These are phyloP conservation scores for Cladosporium sp. DNA, from an alignment of 2,329 filamentous ascomycete species.

Conservation along the genomic window DNA sequence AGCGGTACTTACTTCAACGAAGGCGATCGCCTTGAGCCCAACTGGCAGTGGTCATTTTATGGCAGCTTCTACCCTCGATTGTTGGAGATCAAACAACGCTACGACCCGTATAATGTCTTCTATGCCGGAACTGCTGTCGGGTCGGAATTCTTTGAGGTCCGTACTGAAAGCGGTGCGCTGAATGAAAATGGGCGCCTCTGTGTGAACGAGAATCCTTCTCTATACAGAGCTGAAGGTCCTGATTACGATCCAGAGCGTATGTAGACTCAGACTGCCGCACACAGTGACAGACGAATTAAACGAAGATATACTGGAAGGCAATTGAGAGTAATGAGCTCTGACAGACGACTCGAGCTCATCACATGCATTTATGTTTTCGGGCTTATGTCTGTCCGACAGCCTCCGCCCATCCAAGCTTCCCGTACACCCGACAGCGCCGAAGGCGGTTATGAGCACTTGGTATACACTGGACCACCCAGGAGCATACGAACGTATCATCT, in stretches of 20 bases:
- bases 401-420: too few relatives aligned
- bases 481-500: too few relatives aligned
- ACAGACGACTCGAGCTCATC: too few relatives aligned
- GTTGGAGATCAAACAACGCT: conserved; percentile 26
- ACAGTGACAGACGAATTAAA: too few relatives aligned
- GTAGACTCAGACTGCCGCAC: too few relatives aligned
- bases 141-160: conserved; percentile 9
- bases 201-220: conserved; percentile 1
- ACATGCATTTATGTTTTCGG: too few relatives aligned
- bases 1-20: conserved; percentile 43
- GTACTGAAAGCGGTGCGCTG: not conserved
- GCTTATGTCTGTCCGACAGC: too few relatives aligned
- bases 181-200: conserved; percentile 3
- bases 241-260: not conserved
- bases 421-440: too few relatives aligned
- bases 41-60: conserved; percentile 26
- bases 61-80: conserved; percentile 24
- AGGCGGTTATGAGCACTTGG: too few relatives aligned
- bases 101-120: conserved; percentile 27
- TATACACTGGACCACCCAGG: too few relatives aligned
- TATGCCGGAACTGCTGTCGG: conserved; percentile 11
- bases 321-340: too few relatives aligned
- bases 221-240: not conserved
- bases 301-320: too few relatives aligned
- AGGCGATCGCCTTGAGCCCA: conserved; percentile 31